Evolutionary conservation across 768 basidiomycete species (phyloP).

Genomic region (Tulasnella sp.): DNA sequence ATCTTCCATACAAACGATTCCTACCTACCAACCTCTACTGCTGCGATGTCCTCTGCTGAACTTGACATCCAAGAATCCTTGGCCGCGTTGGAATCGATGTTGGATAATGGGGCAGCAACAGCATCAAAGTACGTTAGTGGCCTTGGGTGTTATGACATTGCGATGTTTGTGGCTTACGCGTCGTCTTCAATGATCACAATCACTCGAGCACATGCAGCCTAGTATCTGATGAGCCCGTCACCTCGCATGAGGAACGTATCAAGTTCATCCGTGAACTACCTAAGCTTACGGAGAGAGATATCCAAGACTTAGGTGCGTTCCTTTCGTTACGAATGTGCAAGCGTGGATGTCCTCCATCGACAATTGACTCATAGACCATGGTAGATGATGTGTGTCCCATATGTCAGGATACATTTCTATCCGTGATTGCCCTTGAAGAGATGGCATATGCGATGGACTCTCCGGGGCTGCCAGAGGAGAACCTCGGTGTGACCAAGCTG

Average conservation of each 20-base stretch:
- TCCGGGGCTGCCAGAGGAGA: constrained; percentile 57
- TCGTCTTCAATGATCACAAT: too few species aligned
- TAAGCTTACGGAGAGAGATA: constrained; percentile 10
- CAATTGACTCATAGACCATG: background rate
- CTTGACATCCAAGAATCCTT: too few species aligned
- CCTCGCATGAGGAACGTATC: background rate
- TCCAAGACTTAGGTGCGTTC: constrained; percentile 14
- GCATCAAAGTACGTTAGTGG: too few species aligned
- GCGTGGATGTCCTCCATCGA: background rate
- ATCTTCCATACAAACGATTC: too few species aligned
- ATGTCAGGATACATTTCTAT: constrained; percentile 57
- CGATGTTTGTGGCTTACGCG: too few species aligned
- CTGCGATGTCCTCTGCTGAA: too few species aligned
- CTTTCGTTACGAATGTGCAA: background rate
- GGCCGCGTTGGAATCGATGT: too few species aligned
- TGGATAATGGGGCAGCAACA: too few species aligned
- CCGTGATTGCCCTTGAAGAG: constrained; percentile 65
- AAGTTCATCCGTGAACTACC: background rate
- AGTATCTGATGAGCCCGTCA: too few species aligned
- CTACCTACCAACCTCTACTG: too few species aligned
- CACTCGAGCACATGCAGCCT: too few species aligned
- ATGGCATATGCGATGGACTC: constrained; percentile 65
- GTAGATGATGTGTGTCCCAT: constrained; percentile 65
- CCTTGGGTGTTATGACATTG: too few species aligned
- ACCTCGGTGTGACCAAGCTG: constrained; percentile 61